Conservation (phyloP, 2,329 filamentous ascomycete species). For the Huntiella decipiens region DNA sequence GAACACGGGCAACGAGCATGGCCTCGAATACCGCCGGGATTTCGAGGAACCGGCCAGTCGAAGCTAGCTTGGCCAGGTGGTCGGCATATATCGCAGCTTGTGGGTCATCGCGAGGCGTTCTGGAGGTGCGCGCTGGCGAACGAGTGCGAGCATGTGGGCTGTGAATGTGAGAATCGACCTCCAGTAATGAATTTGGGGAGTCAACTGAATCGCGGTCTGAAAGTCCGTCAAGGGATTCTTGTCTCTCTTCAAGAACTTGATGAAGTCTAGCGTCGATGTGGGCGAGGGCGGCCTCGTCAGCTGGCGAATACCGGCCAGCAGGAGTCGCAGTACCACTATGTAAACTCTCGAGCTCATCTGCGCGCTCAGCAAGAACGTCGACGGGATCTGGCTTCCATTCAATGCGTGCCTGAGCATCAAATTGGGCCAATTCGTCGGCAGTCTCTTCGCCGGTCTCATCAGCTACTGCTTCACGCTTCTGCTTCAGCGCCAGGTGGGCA, state of each 20-base stretch:
- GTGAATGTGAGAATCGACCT: conserved; percentile 21
- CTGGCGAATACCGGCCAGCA: conserved; percentile 18
- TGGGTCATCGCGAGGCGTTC: conserved; percentile 40
- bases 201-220: conserved; percentile 19
- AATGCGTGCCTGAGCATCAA: conserved; percentile 71
- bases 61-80: conserved; percentile 56
- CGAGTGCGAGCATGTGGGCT: conserved; percentile 25
- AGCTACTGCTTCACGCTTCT: conserved; percentile 44
- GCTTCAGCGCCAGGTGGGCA: conserved; percentile 79
- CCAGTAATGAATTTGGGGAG: conserved; percentile 17
- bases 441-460: conserved; percentile 26
- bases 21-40: conserved; percentile 82
- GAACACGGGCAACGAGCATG: conserved; percentile 66
- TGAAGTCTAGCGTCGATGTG: conserved; percentile 74
- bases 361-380: conserved; percentile 17
- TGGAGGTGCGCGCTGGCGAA: conserved; percentile 32
- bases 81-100: conserved; percentile 57
- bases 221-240: conserved; percentile 26
- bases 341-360: conserved; percentile 9
- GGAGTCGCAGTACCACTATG: conserved; percentile 15
- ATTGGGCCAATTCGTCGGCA: conserved; percentile 77
- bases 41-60: conserved; percentile 57
- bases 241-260: conserved; percentile 47
- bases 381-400: conserved; percentile 60
- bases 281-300: conserved; percentile 43